phyloP scores from a whole-genome alignment of 2,329 filamentous ascomycete genomes.

The Teratosphaeria nubilosa region DNA sequence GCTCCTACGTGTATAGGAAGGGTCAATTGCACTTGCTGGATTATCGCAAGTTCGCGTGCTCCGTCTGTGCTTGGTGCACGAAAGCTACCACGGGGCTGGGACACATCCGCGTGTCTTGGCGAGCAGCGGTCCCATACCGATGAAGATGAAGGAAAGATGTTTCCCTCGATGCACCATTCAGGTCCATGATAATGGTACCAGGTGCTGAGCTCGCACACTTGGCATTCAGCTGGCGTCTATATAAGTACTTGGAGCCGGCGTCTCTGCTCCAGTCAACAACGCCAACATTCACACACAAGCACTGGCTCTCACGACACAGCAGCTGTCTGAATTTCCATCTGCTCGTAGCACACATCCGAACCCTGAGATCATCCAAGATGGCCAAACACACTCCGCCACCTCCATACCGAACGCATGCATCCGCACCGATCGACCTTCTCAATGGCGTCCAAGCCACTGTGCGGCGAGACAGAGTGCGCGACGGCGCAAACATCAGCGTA shows the following conservation, averaged over 20 bases:
- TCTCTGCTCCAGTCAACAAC: neutral
- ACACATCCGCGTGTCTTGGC: neutral
- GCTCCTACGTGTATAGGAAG: too few species aligned
- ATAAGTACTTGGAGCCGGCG: neutral
- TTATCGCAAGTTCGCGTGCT: too few species aligned
- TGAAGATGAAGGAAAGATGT: neutral
- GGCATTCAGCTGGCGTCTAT: neutral
- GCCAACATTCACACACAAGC: neutral
- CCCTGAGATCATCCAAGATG: neutral
- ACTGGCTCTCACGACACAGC: neutral
- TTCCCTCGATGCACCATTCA: neutral
- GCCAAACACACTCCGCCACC: neutral
- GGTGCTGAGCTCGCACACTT: neutral
- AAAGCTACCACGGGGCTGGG: neutral
- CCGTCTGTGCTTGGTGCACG: too few species aligned
- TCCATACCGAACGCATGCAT: neutral
- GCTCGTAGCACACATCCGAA: neutral
- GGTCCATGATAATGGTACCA: neutral
- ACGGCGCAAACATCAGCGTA: neutral
- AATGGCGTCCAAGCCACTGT: neutral
- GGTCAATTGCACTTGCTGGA: too few species aligned
- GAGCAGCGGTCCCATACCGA: neutral
- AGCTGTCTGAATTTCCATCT: neutral
- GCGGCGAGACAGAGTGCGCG: neutral
- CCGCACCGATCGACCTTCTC: neutral